Percentiles rank a stretch among this genome's conserved stretches.
These are phyloP conservation scores for Moesziomyces sp. DNA, from an alignment of 1,284 basidiomycete species.

Conservation along the genomic window DNA sequence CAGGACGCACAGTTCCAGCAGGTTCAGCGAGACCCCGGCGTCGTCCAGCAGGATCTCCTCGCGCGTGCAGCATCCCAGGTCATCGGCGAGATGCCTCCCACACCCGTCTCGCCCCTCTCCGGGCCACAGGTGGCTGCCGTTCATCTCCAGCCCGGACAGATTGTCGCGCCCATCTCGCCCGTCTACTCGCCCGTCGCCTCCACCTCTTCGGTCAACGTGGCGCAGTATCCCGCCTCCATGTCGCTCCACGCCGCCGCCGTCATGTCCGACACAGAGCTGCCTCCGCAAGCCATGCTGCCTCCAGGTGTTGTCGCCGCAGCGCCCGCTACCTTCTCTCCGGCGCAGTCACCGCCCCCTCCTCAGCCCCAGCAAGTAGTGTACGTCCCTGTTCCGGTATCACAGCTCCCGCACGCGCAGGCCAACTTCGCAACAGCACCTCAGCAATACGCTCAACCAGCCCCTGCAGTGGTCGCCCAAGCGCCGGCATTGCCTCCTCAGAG, in stretches of 20 bases:
- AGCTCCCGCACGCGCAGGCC: background rate
- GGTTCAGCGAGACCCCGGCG: slow-evolving; percentile 42
- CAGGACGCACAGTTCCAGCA: slow-evolving; percentile 59
- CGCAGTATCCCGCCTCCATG: slow-evolving; percentile 24
- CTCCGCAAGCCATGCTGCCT: slow-evolving; percentile 10
- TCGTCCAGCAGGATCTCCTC: slow-evolving; percentile 52
- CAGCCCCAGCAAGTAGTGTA: background rate
- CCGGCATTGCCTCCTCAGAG: slow-evolving; percentile 2
- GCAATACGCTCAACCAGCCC: slow-evolving; percentile 2
- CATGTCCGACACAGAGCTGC: slow-evolving; percentile 12
- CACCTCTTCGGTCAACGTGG: slow-evolving; percentile 30
- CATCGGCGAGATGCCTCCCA: slow-evolving; percentile 47
- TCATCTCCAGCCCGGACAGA: slow-evolving; percentile 37
- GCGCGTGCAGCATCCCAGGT: slow-evolving; percentile 57
- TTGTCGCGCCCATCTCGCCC: slow-evolving; percentile 35
- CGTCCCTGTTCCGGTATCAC: background rate
- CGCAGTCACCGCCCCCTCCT: slow-evolving; percentile 9
- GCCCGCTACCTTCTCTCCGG: slow-evolving; percentile 9
- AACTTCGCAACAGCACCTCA: background rate
- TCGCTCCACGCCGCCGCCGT: slow-evolving; percentile 21
- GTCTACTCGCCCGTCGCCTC: slow-evolving; percentile 39
- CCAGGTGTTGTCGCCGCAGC: slow-evolving; percentile 12
- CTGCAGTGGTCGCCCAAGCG: background rate
- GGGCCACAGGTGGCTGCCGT: slow-evolving; percentile 17
- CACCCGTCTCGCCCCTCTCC: slow-evolving; percentile 22